These are phyloP conservation scores for Kwoniella botswanensis DNA, from an alignment of 768 basidiomycete genomes.

Conservation along the genomic window DNA sequence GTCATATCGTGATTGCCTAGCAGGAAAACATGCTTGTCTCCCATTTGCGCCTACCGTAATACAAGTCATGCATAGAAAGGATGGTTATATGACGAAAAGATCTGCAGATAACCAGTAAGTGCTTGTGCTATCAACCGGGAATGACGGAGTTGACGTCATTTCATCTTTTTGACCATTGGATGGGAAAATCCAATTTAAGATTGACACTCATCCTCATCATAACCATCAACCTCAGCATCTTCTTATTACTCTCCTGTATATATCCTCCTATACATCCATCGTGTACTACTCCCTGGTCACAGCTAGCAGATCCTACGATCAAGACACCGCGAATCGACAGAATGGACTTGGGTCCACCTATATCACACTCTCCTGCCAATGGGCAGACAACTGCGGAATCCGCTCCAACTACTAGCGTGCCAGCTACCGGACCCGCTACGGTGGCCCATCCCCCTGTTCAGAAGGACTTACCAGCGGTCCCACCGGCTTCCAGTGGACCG, in stretches of 20 bases:
- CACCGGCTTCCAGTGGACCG: neutral
- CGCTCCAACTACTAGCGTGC: neutral
- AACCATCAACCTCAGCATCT: neutral
- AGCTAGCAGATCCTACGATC: neutral
- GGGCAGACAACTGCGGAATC: neutral
- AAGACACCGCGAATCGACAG: neutral
- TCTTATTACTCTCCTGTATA: neutral
- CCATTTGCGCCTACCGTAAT: too few relatives aligned
- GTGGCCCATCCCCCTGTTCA: neutral
- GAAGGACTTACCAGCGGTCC: neutral
- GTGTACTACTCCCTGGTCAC: neutral
- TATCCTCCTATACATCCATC: neutral
- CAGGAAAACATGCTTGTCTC: too few relatives aligned
- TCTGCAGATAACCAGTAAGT: too few relatives aligned
- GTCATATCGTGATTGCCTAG: too few relatives aligned
- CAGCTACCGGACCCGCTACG: neutral
- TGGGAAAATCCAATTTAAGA: neutral
- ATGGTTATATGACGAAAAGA: neutral
- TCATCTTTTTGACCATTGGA: neutral
- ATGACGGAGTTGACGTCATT: conserved; percentile 2
- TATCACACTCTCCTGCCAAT: neutral
- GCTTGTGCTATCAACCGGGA: too few relatives aligned
- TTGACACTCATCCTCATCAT: neutral
- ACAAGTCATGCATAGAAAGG: too few relatives aligned
- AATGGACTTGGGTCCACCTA: conserved; percentile 11